These are phyloP conservation scores for Beauveria asiatica DNA, from an alignment of 2,329 filamentous ascomycete species.

Conservation along the genomic window DNA sequence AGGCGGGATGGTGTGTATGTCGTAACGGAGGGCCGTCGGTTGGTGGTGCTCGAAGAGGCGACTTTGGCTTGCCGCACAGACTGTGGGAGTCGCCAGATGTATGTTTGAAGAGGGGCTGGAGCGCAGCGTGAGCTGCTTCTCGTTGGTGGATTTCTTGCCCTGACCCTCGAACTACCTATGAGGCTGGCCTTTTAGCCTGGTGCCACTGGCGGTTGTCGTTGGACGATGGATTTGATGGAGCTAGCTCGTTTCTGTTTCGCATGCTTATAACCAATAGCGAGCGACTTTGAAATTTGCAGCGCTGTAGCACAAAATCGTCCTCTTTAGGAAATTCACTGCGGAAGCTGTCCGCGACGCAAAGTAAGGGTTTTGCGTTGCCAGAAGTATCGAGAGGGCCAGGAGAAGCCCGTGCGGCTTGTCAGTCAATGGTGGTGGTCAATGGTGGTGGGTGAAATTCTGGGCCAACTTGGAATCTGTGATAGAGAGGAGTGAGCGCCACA, in stretches of 20 bases:
- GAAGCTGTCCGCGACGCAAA: background rate
- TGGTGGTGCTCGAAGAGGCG: constrained; percentile 3
- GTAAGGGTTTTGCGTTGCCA: background rate
- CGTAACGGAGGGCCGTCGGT: constrained; percentile 6
- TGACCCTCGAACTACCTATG: background rate
- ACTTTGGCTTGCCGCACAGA: constrained; percentile 9
- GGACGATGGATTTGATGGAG: background rate
- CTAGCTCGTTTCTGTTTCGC: background rate
- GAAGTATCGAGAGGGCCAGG: background rate
- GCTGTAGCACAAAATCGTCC: too few species aligned
- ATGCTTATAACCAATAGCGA: background rate
- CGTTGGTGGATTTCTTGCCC: background rate
- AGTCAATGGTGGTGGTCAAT: background rate
- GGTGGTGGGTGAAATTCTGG: background rate
- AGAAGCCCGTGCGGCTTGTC: constrained; percentile 4
- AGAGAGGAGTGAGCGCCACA: background rate
- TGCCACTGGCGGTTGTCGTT: background rate
- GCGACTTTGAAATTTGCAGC: background rate
- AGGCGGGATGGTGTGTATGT: constrained; percentile 3
- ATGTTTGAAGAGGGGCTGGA: constrained; percentile 3
- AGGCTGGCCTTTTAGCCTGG: background rate
- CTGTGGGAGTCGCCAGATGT: background rate
- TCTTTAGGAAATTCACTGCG: background rate
- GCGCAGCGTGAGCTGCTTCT: background rate
- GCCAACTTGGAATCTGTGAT: background rate